These are phyloP conservation scores for Candida easanensis DNA, from an alignment of 805 yeast species.

Conservation along the genomic window DNA sequence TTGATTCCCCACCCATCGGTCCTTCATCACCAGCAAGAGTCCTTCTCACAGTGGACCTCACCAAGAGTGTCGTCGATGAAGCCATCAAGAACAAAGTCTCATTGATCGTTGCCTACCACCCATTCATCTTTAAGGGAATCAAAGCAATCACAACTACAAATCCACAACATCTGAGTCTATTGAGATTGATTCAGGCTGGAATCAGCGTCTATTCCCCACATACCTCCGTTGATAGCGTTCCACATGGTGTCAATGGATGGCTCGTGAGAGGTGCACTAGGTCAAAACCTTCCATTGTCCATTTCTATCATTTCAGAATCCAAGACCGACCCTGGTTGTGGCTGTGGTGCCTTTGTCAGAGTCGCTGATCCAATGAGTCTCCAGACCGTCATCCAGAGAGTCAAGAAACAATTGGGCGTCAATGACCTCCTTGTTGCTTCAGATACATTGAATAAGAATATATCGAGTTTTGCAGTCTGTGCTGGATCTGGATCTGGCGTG, in stretches of 20 bases:
- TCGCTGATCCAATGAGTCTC: slow-evolving; percentile 43
- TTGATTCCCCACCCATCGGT: slow-evolving; percentile 49
- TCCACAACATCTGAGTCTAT: slow-evolving; percentile 78
- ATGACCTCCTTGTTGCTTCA: slow-evolving; percentile 62
- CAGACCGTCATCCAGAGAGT: slow-evolving; percentile 44
- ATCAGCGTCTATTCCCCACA: slow-evolving; percentile 93
- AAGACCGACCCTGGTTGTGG: slow-evolving; percentile 53
- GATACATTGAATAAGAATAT: slow-evolving; percentile 33
- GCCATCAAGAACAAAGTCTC: slow-evolving; percentile 58
- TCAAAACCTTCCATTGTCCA: slow-evolving; percentile 14
- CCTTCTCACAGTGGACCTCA: slow-evolving; percentile 80
- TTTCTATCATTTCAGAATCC: slow-evolving; percentile 43
- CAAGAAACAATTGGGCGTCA: slow-evolving; percentile 51
- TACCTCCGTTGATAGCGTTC: slow-evolving; percentile 91
- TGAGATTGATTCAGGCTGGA: slow-evolving; percentile 70
- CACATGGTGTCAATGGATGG: slow-evolving; percentile 95
- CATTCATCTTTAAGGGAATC: slow-evolving; percentile 88
- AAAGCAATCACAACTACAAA: slow-evolving; percentile 61
- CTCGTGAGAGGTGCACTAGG: slow-evolving; percentile 58
- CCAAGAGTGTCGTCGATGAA: slow-evolving; percentile 80
- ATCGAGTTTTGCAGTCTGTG: slow-evolving; percentile 76
- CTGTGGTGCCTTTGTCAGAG: slow-evolving; percentile 70
- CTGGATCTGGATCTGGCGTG: slow-evolving; percentile 97
- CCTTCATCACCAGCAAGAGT: slow-evolving; percentile 29
- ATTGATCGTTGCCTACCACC: slow-evolving; percentile 84